Evolutionary conservation across 768 basidiomycete species (phyloP).

Genomic region (Boletus rufocinnamomeus): DNA sequence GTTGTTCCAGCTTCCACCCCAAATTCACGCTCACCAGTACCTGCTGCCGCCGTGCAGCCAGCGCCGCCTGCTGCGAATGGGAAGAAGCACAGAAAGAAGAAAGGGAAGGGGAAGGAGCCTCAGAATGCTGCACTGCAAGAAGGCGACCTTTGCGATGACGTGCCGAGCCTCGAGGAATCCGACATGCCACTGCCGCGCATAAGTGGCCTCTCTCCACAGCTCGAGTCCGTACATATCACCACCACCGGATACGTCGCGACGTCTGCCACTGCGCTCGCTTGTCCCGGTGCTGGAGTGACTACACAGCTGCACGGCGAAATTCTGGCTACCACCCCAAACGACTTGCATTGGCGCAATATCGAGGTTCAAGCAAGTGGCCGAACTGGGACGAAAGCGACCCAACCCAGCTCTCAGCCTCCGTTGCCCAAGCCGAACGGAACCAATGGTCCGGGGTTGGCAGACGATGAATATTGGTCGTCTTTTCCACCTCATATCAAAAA

Average conservation of each 20-base stretch:
- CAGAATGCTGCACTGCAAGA: constrained; percentile 9
- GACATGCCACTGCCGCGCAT: constrained; percentile 19
- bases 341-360: constrained; percentile 53
- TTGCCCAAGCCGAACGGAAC: constrained; percentile 28
- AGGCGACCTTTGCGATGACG: constrained; percentile 26
- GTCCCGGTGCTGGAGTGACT: constrained; percentile 34
- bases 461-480: constrained; percentile 70
- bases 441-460: constrained; percentile 34
- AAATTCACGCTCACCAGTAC: constrained; percentile 9
- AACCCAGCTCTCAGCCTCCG: constrained; percentile 16
- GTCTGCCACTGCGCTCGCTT: constrained; percentile 35
- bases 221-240: constrained; percentile 50
- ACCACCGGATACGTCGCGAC: constrained; percentile 47
- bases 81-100: constrained; percentile 51
- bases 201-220: constrained; percentile 46
- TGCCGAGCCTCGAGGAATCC: constrained; percentile 28
- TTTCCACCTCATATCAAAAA: constrained; percentile 68
- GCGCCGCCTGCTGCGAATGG: constrained; percentile 11
- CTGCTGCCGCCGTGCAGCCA: constrained; percentile 11
- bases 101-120: constrained; percentile 41
- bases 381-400: constrained; percentile 28
- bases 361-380: constrained; percentile 32
- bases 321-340: constrained; percentile 59
- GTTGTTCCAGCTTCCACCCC: constrained; percentile 9
- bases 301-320: constrained; percentile 58